Base-by-base conservation (phyloP, 2,329 filamentous ascomycete genomes). In the Capronia epimyces region DNA sequence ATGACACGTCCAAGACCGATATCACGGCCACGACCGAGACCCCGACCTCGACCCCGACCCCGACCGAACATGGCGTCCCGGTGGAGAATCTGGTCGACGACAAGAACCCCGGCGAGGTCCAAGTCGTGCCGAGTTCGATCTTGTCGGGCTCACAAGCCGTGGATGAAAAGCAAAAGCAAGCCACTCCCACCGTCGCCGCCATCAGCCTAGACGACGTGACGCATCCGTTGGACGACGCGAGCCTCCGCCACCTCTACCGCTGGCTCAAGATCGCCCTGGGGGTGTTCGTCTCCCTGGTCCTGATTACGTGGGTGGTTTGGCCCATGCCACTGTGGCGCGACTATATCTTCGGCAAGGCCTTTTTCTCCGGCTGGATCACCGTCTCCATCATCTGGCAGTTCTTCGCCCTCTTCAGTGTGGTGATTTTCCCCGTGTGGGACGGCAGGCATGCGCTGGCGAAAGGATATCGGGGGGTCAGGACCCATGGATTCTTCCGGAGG, bases 231-330 rank as follows among this genome's bases (percentile, higher is more conserved):
- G 49, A 53, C 16, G 49, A 54, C 2, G 18, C 51, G 22, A 55
- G 52, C 4, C 24, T 59, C 21, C 49, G 55, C 4, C 47, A 57
- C 18, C 54, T 60, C 56, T 56, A 53, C 21, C 56, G 56, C 43
- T 57, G 57, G 18, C 54, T 56, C 46, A 59, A 55, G 22, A 56
- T 59, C n/a, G 58, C 60, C 18, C 49, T 50, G 32, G 48, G 61
- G 22, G 62, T 55, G 48, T 62, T 59, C 42, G 49, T 59, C n/a
- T 22, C 61, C 12, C 55, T 60, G 9, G 58, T 57, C 13, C 40
- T 58, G n/a, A 53, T 58, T 20, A 59, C 54, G 10, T 53, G 53
- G 45, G 56, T 60, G 36, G 49, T 59, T 18, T 60, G 58, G 58
- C 58, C 56, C 9, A 37, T 60, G 45, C 58, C 58, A 2, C 43